phyloP scores from a whole-genome alignment of 1,139 yeast species.

The Sugiyamaella japonica region DNA sequence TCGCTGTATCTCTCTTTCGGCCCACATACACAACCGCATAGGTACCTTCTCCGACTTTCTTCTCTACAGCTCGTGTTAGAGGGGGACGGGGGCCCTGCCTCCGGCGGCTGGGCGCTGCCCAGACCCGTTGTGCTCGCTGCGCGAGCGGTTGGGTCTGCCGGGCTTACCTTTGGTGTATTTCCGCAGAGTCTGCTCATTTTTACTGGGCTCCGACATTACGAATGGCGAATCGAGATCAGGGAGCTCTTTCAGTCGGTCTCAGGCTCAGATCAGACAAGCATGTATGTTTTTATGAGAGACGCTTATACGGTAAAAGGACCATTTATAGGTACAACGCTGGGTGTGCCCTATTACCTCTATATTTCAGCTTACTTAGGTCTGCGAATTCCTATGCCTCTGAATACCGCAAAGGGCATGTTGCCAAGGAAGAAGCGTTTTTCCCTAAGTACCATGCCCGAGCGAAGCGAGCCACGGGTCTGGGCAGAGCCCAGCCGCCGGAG shows the following conservation, averaged over 20 bases:
- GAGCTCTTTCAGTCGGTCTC: neutral
- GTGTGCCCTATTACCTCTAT: too few relatives aligned
- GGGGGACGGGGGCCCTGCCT: neutral
- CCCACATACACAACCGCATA: conserved; percentile 96
- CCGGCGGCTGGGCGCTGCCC: conserved; percentile 6
- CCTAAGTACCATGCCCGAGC: too few relatives aligned
- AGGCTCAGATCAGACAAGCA: neutral
- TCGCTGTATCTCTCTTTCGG: conserved; percentile 46
- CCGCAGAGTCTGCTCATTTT: conserved; percentile 28
- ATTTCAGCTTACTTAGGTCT: too few relatives aligned
- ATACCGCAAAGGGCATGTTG: too few relatives aligned
- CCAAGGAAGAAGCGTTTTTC: too few relatives aligned
- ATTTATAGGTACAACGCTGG: too few relatives aligned
- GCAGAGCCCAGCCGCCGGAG: conserved; percentile 1
- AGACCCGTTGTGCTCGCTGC: conserved; percentile 1
- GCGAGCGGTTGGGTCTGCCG: conserved; percentile 4
- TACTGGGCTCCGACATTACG: conserved; percentile 1
- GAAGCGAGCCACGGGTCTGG: neutral
- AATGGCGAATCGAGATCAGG: neutral
- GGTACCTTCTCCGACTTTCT: conserved; percentile 97
- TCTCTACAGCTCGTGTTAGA: conserved; percentile 44
- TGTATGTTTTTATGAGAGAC: neutral
- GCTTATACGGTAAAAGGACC: neutral
- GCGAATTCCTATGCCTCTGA: too few relatives aligned
- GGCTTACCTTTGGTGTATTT: conserved; percentile 37